phyloP scores from a whole-genome alignment of 2,329 filamentous ascomycete species.

The Orbilia javanica region DNA sequence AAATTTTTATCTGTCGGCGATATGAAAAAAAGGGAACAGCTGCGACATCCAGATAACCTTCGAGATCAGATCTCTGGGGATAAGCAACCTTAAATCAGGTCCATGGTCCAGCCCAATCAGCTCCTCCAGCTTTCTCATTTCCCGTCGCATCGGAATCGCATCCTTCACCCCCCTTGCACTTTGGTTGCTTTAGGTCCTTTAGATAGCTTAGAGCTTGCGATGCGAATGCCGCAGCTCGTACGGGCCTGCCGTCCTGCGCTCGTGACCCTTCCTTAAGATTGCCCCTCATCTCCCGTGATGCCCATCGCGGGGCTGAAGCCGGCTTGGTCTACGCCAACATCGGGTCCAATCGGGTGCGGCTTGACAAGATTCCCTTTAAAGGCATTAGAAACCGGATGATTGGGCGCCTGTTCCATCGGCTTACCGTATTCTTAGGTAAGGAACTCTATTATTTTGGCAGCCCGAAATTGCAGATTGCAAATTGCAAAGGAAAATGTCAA shows the following conservation, averaged over 20 bases:
- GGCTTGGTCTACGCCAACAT: constrained; percentile 20
- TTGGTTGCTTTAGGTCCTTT: background rate
- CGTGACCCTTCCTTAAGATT: constrained; percentile 51
- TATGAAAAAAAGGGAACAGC: constrained; percentile 13
- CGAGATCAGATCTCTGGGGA: constrained; percentile 20
- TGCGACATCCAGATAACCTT: constrained; percentile 13
- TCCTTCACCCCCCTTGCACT: background rate
- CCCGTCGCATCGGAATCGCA: constrained; percentile 4
- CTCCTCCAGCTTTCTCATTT: constrained; percentile 11
- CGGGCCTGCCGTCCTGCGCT: constrained; percentile 42
- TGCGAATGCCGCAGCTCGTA: constrained; percentile 38
- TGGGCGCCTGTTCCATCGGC: constrained; percentile 28
- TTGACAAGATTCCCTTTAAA: constrained; percentile 6
- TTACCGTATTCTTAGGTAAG: constrained; percentile 48
- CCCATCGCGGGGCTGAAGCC: constrained; percentile 40
- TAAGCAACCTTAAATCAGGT: constrained; percentile 39
- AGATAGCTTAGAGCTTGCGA: constrained; percentile 18
- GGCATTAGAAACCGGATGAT: constrained; percentile 23
- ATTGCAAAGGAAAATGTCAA: background rate
- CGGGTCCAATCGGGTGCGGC: constrained; percentile 56
- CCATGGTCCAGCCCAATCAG: constrained; percentile 7
- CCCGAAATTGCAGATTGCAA: constrained; percentile 35
- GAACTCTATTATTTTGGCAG: constrained; percentile 1
- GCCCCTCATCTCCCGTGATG: constrained; percentile 48
- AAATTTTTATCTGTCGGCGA: background rate